Evolutionary conservation across 2,329 filamentous ascomycete species (phyloP), one percentile per base, ranked within the genome.

Genomic region (Fusarium compactum): DNA sequence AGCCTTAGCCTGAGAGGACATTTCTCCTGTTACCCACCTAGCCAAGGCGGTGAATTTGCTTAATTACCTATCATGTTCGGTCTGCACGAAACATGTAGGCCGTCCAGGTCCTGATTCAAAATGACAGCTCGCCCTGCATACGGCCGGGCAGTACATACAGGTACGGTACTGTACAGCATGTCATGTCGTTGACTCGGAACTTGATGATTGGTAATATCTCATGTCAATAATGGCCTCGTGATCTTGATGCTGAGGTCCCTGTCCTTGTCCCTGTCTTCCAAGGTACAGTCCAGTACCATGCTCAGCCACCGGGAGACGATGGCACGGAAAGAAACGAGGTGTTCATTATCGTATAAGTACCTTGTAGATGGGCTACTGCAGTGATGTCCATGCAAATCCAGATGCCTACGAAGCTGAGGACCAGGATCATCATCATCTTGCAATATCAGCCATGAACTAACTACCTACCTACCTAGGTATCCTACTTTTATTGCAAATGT

Each of bases 71-170:
- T 38, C 55, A 55, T 61, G 38, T 27, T 51, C 24, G 48, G 34
- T 51, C 54, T 44, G 54, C 32, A 64, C 59, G 46, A 57, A 68
- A 43, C 45, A 68, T 51, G 29, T 40, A 30, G 15, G 22, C 18
- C n/a, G 15, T 24, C 18, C n/a, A 47, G 52, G 53, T 18, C 50
- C 50, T 51, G 63, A 40, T 54, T 59, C 54, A 58, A 48, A 67
- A 51, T 58, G 63, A 65, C 68, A 70, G 63, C 46, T 70, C 57
- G 63, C 68, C 67, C 67, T 70, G 67, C 68, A 70, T 70, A 65
- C 60, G 55, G 52, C 58, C 47, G 22, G 61, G 43, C 3, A 51
- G 32, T 52, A 50, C 34, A 38, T 52, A 50, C 34, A 38, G 34
- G 34, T n/a, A 38, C 18, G 18, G 18, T 38, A 38, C 34, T 38